phyloP scores from a whole-genome alignment of 139 green algal genomes.

The Ettlia oleoabundans region DNA sequence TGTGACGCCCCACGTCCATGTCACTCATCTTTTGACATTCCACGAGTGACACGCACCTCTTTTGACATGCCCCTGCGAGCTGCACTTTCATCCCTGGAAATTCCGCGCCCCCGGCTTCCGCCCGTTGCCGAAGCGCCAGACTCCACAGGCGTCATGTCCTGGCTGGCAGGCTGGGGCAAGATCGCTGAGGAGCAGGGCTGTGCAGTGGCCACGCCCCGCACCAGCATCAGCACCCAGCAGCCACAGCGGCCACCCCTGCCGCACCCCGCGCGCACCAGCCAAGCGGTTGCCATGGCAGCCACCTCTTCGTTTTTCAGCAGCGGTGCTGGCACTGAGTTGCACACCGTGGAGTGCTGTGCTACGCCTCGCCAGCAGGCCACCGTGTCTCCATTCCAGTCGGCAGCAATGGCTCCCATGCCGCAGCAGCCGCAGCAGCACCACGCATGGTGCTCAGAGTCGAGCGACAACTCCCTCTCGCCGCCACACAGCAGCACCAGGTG shows the following conservation, averaged over 20 bases:
- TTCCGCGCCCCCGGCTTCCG: not conserved
- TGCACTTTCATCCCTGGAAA: not conserved
- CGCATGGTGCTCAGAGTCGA: not conserved
- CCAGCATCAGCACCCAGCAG: not conserved
- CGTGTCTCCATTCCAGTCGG: not conserved
- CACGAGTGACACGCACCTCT: not conserved
- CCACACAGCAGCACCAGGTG: not conserved
- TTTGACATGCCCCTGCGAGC: not conserved
- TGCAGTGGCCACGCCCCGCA: not conserved
- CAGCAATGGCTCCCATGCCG: not conserved
- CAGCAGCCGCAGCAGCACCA: not conserved
- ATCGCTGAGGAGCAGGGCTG: constrained; percentile 10
- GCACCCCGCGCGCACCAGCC: not conserved
- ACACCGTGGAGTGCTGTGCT: too few relatives aligned
- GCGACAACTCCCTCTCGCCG: not conserved
- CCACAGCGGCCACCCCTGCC: not conserved
- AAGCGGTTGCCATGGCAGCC: not conserved
- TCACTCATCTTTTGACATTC: too few relatives aligned
- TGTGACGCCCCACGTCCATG: not conserved
- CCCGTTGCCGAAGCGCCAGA: not conserved
- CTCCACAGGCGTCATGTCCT: not conserved
- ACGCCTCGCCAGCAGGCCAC: not conserved
- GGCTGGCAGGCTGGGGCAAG: not conserved
- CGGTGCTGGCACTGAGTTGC: not conserved
- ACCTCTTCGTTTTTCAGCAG: not conserved